These are phyloP conservation scores for Secale cereale DNA, from an alignment of 176 grass and related monocot species.

Conservation along the genomic window DNA sequence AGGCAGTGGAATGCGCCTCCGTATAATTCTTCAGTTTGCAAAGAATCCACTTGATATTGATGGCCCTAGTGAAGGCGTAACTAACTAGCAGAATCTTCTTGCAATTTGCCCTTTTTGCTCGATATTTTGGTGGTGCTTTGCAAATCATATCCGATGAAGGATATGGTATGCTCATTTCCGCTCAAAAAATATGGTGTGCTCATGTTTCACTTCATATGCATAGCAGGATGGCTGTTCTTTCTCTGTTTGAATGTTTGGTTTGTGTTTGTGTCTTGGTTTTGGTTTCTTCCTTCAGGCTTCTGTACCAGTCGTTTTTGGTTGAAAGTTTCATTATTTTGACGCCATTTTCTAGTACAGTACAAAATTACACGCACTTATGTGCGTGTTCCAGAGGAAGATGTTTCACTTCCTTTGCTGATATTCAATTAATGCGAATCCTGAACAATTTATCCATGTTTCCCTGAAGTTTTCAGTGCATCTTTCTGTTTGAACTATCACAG, in stretches of 20 bases:
- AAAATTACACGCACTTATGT: neutral
- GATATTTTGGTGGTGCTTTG: constrained; percentile 76
- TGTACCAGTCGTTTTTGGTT: neutral
- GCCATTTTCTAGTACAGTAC: neutral
- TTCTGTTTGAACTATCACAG: neutral
- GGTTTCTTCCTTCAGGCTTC: neutral
- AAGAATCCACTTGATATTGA: constrained; percentile 60
- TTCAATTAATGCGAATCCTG: neutral
- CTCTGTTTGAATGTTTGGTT: neutral
- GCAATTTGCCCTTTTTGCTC: constrained; percentile 71
- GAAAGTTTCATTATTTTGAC: neutral
- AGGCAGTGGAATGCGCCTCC: constrained; percentile 85
- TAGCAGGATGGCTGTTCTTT: neutral
- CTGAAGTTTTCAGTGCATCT: neutral
- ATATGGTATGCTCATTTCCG: constrained; percentile 43
- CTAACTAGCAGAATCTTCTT: constrained; percentile 52
- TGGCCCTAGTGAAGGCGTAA: constrained; percentile 23
- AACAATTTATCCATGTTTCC: neutral
- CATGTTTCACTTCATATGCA: neutral
- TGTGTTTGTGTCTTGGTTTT: neutral
- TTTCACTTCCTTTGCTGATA: neutral
- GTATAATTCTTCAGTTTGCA: constrained; percentile 78
- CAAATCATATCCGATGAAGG: constrained; percentile 93
- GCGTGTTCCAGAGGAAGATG: neutral
- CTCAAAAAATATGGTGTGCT: constrained; percentile 67